Evolutionary conservation across 345 rosid species (phyloP), one percentile per base, ranked within the genome.

Genomic region (Noccaea caerulescens): DNA sequence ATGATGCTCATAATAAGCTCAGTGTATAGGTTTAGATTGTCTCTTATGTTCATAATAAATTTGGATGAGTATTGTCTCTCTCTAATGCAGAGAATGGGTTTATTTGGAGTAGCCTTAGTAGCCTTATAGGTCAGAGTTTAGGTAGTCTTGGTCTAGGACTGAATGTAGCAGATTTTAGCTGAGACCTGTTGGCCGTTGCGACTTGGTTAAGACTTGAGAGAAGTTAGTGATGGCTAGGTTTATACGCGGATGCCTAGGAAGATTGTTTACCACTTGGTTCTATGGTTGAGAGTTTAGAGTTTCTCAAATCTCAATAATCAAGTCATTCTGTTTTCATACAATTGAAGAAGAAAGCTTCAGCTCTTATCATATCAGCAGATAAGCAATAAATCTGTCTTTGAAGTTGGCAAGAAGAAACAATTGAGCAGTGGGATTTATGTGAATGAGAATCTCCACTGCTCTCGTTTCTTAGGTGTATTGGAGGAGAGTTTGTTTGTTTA

Each of bases 111-210:
- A 27, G 67, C 34, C 18, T 39, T 36, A n/a, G 46, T 36, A n/a
- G 46, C 12, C 9, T 44, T 44, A 20, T 46, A 46, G 13, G 56
- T 57, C 4, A 23, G 4, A 6, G 9, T 20, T 4, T 23, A 37
- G 25, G 3, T 7, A 69, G 16, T 1, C 1, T 41, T 7, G 57
- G 14, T 1, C 1, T 41, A 71, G 16, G 44, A 52, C 34, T 61
- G 62, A 27, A 51, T 30, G 59, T 30, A 50, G 43, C n/a, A 44
- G 63, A 68, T 33, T 55, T 18, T 44, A 34, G 36, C 7, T 37
- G 6, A 38, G 44, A 16, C 8, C 27, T 71, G 44, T 50, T 20
- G 23, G 23, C 23, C 1, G 23, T 20, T 60, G 20, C 49, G 44
- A 41, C 33, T 59, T 52, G 71, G 51, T 66, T 42, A 54, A 27